phyloP scores from a whole-genome alignment of 345 rosid species.

The Eucalyptus fibrosa region DNA sequence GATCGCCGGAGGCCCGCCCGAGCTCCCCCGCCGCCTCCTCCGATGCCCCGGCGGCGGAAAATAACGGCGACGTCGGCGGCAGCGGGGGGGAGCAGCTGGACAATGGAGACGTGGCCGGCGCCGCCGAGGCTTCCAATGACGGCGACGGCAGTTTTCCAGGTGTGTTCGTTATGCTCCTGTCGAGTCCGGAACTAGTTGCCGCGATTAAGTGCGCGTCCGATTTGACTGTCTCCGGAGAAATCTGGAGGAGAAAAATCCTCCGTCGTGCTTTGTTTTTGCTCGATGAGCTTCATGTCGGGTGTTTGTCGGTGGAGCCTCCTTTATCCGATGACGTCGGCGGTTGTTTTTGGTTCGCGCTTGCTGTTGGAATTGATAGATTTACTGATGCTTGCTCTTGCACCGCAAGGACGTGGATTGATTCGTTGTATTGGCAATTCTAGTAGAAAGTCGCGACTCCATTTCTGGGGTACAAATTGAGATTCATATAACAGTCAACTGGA shows the following conservation, averaged over 20 bases:
- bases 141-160: constrained; percentile 15
- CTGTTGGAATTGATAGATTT: background rate
- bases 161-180: background rate
- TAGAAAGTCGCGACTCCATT: background rate
- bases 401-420: background rate
- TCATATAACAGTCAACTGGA: background rate
- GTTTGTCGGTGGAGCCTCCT: background rate
- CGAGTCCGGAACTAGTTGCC: background rate
- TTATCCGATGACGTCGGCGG: background rate
- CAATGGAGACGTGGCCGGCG: constrained; percentile 6
- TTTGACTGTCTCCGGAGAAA: background rate
- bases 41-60: background rate
- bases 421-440: background rate
- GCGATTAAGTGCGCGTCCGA: background rate
- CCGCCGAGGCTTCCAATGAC: background rate
- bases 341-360: background rate
- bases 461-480: background rate
- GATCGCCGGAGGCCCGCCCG: constrained; percentile 20
- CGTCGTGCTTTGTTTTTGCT: background rate
- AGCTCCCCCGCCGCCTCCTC: background rate
- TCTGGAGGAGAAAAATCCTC: background rate
- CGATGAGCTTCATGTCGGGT: background rate
- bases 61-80: background rate
- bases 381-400: background rate
- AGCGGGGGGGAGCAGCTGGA: background rate